Evolutionary conservation across 805 yeast genomes (phyloP).

Genomic region (Wickerhamomyces sydowiorum): DNA sequence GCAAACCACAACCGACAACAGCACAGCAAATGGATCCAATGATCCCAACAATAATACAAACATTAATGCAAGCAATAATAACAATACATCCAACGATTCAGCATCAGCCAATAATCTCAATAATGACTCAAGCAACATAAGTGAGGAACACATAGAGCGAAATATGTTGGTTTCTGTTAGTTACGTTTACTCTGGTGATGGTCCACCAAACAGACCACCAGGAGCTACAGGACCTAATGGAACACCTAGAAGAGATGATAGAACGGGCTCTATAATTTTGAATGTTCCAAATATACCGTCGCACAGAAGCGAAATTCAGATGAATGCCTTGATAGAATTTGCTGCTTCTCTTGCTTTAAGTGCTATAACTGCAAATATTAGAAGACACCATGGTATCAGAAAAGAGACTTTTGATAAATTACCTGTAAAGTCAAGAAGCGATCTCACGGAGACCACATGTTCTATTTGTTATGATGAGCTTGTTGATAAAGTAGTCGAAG

Average conservation of each 20-base stretch:
- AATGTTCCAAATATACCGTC: conserved; percentile 63
- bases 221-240: not conserved
- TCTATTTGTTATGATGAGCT: conserved; percentile 61
- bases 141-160: conserved; percentile 12
- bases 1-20: too few species aligned
- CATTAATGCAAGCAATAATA: not conserved
- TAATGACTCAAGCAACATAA: not conserved
- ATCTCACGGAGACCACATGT: conserved; percentile 37
- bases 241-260: conserved; percentile 5
- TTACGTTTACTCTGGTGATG: conserved; percentile 24
- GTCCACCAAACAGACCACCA: not conserved
- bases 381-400: conserved; percentile 47
- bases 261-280: conserved; percentile 54
- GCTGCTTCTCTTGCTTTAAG: conserved; percentile 69
- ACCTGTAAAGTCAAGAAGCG: conserved; percentile 29
- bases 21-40: too few species aligned
- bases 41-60: not conserved
- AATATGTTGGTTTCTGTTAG: conserved; percentile 36
- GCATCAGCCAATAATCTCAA: too few species aligned
- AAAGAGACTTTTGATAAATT: conserved; percentile 46
- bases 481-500: conserved; percentile 18
- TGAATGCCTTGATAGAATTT: conserved; percentile 54
- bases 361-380: conserved; percentile 47
- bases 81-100: not conserved
- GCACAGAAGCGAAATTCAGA: conserved; percentile 48